These are phyloP conservation scores for Perilla frutescens DNA, from an alignment of 257 asterid species.

Conservation along the genomic window DNA sequence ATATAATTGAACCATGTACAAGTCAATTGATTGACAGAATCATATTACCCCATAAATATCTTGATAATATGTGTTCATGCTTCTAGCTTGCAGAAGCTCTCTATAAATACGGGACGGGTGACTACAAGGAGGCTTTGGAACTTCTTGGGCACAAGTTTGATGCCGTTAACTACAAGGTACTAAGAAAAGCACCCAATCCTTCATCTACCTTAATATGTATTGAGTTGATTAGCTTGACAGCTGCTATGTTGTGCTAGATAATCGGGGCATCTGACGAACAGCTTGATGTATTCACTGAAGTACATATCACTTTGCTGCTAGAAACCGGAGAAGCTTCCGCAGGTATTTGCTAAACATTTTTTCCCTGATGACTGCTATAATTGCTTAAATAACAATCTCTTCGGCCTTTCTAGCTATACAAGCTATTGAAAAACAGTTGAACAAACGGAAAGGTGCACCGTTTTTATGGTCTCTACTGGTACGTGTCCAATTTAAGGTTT, in stretches of 20 bases:
- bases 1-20: background rate
- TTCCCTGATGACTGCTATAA: background rate
- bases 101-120: conserved; percentile 69
- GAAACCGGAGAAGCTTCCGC: conserved; percentile 54
- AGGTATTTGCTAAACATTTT: conserved; percentile 46
- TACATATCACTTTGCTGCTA: conserved; percentile 66
- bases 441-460: conserved; percentile 74
- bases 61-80: conserved; percentile 29
- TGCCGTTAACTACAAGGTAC: conserved; percentile 69
- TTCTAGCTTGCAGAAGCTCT: conserved; percentile 90
- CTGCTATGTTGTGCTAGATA: conserved; percentile 50
- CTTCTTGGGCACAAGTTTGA: conserved; percentile 70
- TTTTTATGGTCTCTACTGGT: conserved; percentile 92
- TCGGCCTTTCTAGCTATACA: conserved; percentile 56
- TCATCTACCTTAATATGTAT: background rate
- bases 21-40: background rate
- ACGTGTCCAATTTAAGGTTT: conserved; percentile 6
- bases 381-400: conserved; percentile 16
- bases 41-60: background rate
- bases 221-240: conserved; percentile 3
- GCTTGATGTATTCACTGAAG: conserved; percentile 80
- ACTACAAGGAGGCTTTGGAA: conserved; percentile 61
- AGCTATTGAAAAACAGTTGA: conserved; percentile 72
- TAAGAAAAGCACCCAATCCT: conserved; percentile 2
- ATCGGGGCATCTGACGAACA: conserved; percentile 99